A percentile compares a stretch with the other conserved stretches of the same genome.
phyloP scores from a whole-genome alignment of 768 basidiomycete genomes.

The Calocybe indica region DNA sequence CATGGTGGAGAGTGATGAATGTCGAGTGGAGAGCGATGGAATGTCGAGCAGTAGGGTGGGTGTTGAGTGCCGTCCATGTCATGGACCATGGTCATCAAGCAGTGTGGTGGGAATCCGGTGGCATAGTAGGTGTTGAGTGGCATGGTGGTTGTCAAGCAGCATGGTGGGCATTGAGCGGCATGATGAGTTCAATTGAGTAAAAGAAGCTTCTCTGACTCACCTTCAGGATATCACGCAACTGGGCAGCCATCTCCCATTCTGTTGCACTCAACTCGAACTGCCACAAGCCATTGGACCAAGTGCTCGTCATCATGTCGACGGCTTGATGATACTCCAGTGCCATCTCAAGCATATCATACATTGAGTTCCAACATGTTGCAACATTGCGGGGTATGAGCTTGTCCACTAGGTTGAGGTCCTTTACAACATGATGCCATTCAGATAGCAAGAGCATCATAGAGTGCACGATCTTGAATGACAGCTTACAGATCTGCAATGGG shows the following conservation, averaged over 20 bases:
- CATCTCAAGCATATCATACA: slow-evolving; percentile 10
- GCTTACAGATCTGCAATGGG: slow-evolving; percentile 13
- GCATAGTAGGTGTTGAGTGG: too few species aligned
- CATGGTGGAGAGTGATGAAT: too few species aligned
- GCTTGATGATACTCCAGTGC: slow-evolving; percentile 4
- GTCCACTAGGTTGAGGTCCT: slow-evolving; percentile 4
- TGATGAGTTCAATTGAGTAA: too few species aligned
- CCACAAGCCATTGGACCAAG: slow-evolving; percentile 13
- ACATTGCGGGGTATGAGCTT: slow-evolving; percentile 31
- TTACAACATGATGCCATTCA: slow-evolving; percentile 11
- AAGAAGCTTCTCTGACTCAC: slow-evolving; percentile 12
- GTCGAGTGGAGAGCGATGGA: too few species aligned
- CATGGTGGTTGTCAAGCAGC: too few species aligned
- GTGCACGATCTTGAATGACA: slow-evolving; percentile 17
- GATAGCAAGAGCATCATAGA: slow-evolving; percentile 15
- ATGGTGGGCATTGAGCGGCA: too few species aligned
- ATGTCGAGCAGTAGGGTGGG: too few species aligned
- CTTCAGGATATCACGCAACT: slow-evolving; percentile 24
- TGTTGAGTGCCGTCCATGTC: too few species aligned
- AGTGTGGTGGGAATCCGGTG: too few species aligned
- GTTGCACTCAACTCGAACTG: slow-evolving; percentile 15
- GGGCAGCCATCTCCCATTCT: slow-evolving; percentile 26
- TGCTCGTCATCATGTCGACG: slow-evolving; percentile 13
- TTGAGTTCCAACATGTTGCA: slow-evolving; percentile 30
- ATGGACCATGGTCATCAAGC: too few species aligned